phyloP scores from a whole-genome alignment of 768 basidiomycete genomes.

The Fomitopsis serialis region DNA sequence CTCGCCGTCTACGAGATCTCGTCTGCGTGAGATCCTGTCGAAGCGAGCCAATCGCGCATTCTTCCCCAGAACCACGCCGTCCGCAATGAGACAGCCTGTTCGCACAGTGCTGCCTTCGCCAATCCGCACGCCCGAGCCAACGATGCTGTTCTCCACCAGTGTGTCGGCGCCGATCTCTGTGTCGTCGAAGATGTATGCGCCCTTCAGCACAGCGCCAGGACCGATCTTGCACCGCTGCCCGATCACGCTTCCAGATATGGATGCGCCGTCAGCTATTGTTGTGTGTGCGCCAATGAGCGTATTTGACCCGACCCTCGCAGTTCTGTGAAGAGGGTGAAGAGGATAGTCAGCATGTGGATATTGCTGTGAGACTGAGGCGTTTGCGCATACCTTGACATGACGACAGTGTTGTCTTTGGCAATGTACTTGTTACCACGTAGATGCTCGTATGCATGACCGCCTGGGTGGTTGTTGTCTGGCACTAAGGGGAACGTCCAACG shows the following conservation, averaged over 20 bases:
- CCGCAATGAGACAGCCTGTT: slow-evolving; percentile 75
- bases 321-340: slow-evolving; percentile 44
- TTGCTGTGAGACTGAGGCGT: too few relatives aligned
- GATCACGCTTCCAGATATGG: slow-evolving; percentile 70
- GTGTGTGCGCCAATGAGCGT: slow-evolving; percentile 82
- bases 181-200: slow-evolving; percentile 83
- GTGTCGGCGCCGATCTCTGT: slow-evolving; percentile 66
- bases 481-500: slow-evolving; percentile 95
- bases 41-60: slow-evolving; percentile 61
- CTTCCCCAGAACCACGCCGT: slow-evolving; percentile 78
- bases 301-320: slow-evolving; percentile 76
- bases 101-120: slow-evolving; percentile 62
- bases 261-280: slow-evolving; percentile 59
- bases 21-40: slow-evolving; percentile 62
- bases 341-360: too few relatives aligned
- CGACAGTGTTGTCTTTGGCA: slow-evolving; percentile 69
- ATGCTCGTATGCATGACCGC: slow-evolving; percentile 79
- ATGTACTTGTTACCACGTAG: slow-evolving; percentile 87
- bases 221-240: slow-evolving; percentile 75
- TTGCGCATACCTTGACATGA: slow-evolving; percentile 76
- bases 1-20: slow-evolving; percentile 30
- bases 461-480: slow-evolving; percentile 89
- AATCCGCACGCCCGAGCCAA: slow-evolving; percentile 74
- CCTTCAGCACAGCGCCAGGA: slow-evolving; percentile 55
- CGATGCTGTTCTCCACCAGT: slow-evolving; percentile 70